These are phyloP conservation scores for Gastrodia elata DNA, from an alignment of 106 monocot genomes.

Conservation along the genomic window DNA sequence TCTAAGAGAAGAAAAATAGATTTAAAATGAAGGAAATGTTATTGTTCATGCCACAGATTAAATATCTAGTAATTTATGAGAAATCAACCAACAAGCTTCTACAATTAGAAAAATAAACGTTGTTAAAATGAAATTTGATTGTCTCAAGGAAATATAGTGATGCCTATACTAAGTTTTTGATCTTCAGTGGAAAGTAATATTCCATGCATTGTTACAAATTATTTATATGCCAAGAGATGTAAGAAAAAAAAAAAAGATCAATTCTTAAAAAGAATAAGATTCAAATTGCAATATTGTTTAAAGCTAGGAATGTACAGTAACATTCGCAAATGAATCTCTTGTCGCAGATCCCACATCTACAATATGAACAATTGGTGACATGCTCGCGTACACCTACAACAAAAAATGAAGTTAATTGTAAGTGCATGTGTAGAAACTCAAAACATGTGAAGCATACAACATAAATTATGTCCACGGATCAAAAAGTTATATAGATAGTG, in stretches of 20 bases:
- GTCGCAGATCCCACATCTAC: conserved; percentile 53
- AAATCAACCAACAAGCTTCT: background rate
- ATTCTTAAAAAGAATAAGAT: background rate
- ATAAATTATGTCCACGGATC: background rate
- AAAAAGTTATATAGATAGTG: background rate
- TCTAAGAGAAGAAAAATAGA: background rate
- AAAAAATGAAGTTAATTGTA: background rate
- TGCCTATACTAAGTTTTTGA: background rate
- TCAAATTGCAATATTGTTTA: background rate
- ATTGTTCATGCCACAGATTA: background rate
- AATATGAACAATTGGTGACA: conserved; percentile 80
- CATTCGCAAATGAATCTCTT: conserved; percentile 75
- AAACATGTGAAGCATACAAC: background rate
- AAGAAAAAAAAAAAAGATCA: background rate
- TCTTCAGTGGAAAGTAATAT: background rate
- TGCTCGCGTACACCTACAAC: conserved; percentile 79
- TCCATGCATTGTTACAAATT: background rate
- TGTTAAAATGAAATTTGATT: background rate
- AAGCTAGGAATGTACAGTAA: conserved; percentile 45
- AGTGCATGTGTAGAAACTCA: background rate
- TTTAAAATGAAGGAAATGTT: background rate
- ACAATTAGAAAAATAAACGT: background rate
- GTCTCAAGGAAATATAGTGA: background rate
- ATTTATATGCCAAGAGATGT: background rate
- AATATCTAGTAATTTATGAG: background rate